Evolutionary conservation across 208 protist genomes (phyloP), one percentile per base, ranked within the genome.

Genomic region (Leishmania aethiopica): DNA sequence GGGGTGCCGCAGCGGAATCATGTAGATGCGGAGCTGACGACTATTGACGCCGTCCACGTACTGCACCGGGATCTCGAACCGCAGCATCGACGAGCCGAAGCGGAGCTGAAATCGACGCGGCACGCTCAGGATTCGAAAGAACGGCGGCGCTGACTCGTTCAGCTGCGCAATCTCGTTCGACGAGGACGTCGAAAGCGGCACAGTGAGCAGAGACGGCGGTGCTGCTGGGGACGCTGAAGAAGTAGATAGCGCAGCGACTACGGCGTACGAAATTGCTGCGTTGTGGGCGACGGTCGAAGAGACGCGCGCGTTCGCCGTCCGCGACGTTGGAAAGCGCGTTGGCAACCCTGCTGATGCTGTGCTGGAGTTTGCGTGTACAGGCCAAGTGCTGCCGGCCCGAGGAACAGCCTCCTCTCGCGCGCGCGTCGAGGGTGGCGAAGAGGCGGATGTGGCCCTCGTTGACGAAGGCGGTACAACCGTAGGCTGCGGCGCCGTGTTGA

Each of bases 31-130:
- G 42, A 96, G 87, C 19, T 90, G 92, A 25, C 94, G 89, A 19
- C 84, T 82, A 45, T 81, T 73, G 22, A 97, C 86, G 8, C 83
- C 87, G 11, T 90, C 84, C 37, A 86, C 81, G 80, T 91, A 94
- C 82, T 92, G 87, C 45, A 88, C 78, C 3, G 92, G 92, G 19
- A 96, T 72, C 60, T 94, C 91, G 79, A 97, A 96, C 49, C 78
- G 74, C n/a, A 95, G 45, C 60, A 86, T 79, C 66, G 88, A 84
- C 32, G 86, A 94, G 55, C 94, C 94, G 71, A 90, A 95, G 40
- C 91, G 91, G 19, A 97, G 75, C 53, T 90, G 88, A 80, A 94
- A 91, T 51, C 91, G 82, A 6, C 81, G 84, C 25, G 89, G 77
- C 4, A 96, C 80, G 49, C 86, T 75, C 55, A 96, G 62, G 15